Evolutionary conservation across 1,284 basidiomycete species (phyloP), one percentile per base, ranked within the genome.

Genomic region (Ustilago cynodontis): DNA sequence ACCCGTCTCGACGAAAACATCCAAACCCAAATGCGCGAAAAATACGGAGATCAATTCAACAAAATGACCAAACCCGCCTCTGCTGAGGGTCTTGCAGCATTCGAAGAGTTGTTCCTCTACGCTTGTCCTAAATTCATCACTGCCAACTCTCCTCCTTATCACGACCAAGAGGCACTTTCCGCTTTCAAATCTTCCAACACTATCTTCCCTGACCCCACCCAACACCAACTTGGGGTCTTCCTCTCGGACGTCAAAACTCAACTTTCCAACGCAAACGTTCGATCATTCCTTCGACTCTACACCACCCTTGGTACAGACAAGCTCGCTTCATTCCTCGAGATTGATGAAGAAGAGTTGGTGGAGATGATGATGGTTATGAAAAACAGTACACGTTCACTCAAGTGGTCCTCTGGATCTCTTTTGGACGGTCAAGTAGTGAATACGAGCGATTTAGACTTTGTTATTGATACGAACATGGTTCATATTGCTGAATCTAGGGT

Each of bases 361-460:
- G 93, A 96, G 88, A 93, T 95, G 89, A 90, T 98, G 89, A 98
- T 98, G 94, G 92, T 95, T 52, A 91, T 97, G 88, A 98, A 99
- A 88, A 92, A 92, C 76, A 91, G 91, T 1, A 87, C 87, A 58
- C 86, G 89, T 66, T 88, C 87, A 57, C 82, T 88, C 71, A 93
- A 92, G 79, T 90, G 93, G 85, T 91, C 90, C 65, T 88, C 67
- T 90, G 91, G 77, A 88, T 70, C 75, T 11, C 79, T 98, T 52
- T 88, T 98, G 66, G 93, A 94, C 75, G 95, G 95, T 1, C 90
- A 94, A 85, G 91, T 91, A 80, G 92, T 95, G 81, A 92, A 92
- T 29, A 95, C 94, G 59, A 94, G 93, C 87, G 95, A 98, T 87
- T 87, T 98, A 79, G 95, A 97, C 87, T 98, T 98, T 83, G 93